Evolutionary conservation across 2,329 filamentous ascomycete genomes (phyloP).

Genomic region (Xylariales sp.): DNA sequence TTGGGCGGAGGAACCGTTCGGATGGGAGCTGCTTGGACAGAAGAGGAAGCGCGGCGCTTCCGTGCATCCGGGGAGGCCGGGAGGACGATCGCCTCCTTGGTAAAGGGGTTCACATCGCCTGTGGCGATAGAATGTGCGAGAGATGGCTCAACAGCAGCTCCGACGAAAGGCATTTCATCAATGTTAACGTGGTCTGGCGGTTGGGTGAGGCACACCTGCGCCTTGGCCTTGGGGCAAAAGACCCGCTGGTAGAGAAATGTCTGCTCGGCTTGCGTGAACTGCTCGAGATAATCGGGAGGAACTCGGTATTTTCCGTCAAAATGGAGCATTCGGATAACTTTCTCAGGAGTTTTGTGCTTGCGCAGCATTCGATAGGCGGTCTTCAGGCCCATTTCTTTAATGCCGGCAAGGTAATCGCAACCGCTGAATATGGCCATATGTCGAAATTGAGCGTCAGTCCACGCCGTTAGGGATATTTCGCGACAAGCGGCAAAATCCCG

Average conservation of each 20-base stretch:
- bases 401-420: constrained; percentile 88
- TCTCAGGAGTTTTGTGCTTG: constrained; percentile 84
- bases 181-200: constrained; percentile 59
- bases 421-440: constrained; percentile 95
- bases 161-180: constrained; percentile 77
- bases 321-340: constrained; percentile 74
- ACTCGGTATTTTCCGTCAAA: constrained; percentile 85
- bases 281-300: constrained; percentile 73
- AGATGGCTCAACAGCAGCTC: constrained; percentile 63
- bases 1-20: constrained; percentile 31
- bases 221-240: constrained; percentile 70
- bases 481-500: constrained; percentile 83
- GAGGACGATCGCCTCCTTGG: constrained; percentile 62
- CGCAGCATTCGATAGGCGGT: constrained; percentile 87
- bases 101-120: constrained; percentile 86
- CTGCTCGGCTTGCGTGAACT: constrained; percentile 81
- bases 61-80: constrained; percentile 31
- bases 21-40: constrained; percentile 5
- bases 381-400: constrained; percentile 84
- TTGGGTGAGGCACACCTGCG: constrained; percentile 71
- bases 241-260: constrained; percentile 95
- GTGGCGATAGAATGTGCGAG: constrained; percentile 70
- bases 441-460: constrained; percentile 87
- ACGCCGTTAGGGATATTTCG: constrained; percentile 84
- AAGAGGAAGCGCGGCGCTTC: constrained; percentile 28